phyloP scores from a whole-genome alignment of 208 protist species.

The Kentomonas sorsogonicus region DNA sequence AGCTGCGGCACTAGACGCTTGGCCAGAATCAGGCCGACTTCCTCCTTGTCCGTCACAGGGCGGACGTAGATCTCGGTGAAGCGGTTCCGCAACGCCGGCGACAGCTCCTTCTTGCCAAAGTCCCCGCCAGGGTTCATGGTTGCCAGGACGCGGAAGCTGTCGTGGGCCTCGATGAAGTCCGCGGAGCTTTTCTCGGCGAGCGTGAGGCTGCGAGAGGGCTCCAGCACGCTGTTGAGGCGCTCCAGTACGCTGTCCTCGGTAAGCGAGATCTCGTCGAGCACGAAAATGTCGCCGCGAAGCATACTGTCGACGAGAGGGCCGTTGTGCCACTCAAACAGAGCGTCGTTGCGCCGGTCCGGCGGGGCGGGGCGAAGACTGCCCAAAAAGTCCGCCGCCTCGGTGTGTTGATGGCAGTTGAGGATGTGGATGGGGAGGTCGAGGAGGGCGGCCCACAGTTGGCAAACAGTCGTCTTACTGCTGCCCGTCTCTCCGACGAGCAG shows the following conservation, averaged over 20 bases:
- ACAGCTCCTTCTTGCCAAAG: slow-evolving; percentile 99
- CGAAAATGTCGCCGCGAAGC: slow-evolving; percentile 95
- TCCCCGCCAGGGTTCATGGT: slow-evolving; percentile 99
- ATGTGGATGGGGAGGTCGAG: slow-evolving; percentile 89
- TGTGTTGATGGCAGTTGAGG: slow-evolving; percentile 99
- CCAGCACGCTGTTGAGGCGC: slow-evolving; percentile 99
- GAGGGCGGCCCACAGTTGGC: slow-evolving; percentile 92
- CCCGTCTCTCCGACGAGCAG: slow-evolving; percentile 99
- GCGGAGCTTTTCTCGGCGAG: slow-evolving; percentile 96
- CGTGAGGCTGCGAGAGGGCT: slow-evolving; percentile 93
- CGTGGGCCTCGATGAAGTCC: slow-evolving; percentile 75
- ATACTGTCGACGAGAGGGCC: slow-evolving; percentile 99
- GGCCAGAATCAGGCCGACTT: slow-evolving; percentile 92
- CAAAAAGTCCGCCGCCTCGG: slow-evolving; percentile 98
- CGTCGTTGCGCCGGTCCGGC: slow-evolving; percentile 65
- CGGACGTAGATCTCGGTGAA: slow-evolving; percentile 99
- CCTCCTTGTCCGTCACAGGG: slow-evolving; percentile 76
- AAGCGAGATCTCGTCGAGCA: slow-evolving; percentile 99
- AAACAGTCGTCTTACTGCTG: slow-evolving; percentile 98
- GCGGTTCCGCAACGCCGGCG: slow-evolving; percentile 98
- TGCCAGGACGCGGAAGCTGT: slow-evolving; percentile 96
- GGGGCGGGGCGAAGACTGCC: slow-evolving; percentile 88
- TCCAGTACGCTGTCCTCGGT: slow-evolving; percentile 99
- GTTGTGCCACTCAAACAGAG: slow-evolving; percentile 98
- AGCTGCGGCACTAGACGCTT: slow-evolving; percentile 53